Percentiles rank a stretch among this genome's conserved stretches.
phyloP scores from a whole-genome alignment of 306 rosid species.

The Malus sieversii region DNA sequence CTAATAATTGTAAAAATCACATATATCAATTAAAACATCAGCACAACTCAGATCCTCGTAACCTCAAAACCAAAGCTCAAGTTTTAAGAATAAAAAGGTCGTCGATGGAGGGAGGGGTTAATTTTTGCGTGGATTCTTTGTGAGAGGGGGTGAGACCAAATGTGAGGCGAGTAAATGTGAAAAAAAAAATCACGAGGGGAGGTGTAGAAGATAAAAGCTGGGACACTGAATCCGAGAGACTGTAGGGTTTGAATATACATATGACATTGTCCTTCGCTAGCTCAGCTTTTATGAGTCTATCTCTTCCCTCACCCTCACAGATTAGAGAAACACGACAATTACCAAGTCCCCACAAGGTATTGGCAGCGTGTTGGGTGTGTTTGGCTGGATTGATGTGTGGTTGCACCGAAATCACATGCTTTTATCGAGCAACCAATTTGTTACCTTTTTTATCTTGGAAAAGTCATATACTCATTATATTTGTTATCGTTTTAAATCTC shows the following conservation, averaged over 20 bases:
- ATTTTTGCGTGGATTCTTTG: too few species aligned
- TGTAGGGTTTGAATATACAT: background rate
- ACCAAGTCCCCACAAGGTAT: slow-evolving; percentile 42
- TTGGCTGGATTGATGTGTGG: background rate
- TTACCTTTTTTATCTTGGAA: background rate
- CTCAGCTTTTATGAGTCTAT: background rate
- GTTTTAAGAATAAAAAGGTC: too few species aligned
- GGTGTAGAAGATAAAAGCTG: background rate
- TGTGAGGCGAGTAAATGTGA: too few species aligned
- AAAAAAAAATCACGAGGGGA: background rate
- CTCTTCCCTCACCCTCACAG: background rate
- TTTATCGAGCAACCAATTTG: background rate
- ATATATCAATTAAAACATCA: too few species aligned
- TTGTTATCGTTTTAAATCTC: too few species aligned
- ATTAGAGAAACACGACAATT: slow-evolving; percentile 28
- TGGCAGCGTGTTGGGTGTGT: background rate
- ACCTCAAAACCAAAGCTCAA: background rate
- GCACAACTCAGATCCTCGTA: too few species aligned
- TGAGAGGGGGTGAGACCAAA: too few species aligned
- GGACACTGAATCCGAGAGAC: slow-evolving; percentile 21
- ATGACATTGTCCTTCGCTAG: slow-evolving; percentile 10
- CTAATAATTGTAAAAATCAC: too few species aligned
- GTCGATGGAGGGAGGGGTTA: too few species aligned
- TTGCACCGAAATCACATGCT: slow-evolving; percentile 32
- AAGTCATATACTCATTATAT: too few species aligned